Conservation (phyloP, 2,329 filamentous ascomycete genomes). For the Fusarium neocosmosporiellum region DNA sequence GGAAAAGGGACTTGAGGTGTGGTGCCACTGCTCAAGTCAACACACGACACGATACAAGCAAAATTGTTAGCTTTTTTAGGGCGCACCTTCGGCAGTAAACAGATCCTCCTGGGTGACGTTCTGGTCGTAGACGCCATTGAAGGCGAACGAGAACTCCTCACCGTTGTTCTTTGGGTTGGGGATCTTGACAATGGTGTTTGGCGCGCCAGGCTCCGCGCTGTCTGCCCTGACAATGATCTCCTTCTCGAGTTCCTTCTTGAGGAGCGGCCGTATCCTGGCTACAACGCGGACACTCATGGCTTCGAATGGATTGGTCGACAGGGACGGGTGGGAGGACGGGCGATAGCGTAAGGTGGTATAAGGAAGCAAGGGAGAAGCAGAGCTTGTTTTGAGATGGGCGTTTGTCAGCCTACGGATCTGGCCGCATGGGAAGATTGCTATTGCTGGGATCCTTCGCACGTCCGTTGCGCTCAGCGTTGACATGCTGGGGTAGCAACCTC, state of each 20-base stretch:
- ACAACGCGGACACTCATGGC: conserved; percentile 81
- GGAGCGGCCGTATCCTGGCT: conserved; percentile 87
- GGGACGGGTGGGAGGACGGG: conserved; percentile 4
- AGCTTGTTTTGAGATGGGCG: conserved; percentile 24
- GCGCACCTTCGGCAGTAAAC: conserved; percentile 87
- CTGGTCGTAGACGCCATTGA: conserved; percentile 91
- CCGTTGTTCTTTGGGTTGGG: conserved; percentile 93
- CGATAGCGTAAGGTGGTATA: conserved; percentile 14
- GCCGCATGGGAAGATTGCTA: conserved; percentile 28
- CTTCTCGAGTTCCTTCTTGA: conserved; percentile 85
- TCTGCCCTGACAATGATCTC: conserved; percentile 85
- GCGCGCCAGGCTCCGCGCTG: conserved; percentile 68
- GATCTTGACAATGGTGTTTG: conserved; percentile 81
- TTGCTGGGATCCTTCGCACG: background rate
- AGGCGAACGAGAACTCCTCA: conserved; percentile 93
- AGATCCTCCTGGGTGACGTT: conserved; percentile 84
- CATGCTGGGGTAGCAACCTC: background rate
- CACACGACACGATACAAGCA: conserved; percentile 25
- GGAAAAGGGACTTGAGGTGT: conserved; percentile 91
- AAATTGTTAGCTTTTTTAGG: conserved; percentile 11
- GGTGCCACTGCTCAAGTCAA: conserved; percentile 74
- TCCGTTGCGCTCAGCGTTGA: background rate
- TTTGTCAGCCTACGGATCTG: conserved; percentile 42
- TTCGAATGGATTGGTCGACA: conserved; percentile 22
- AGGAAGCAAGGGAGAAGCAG: conserved; percentile 12